These are phyloP conservation scores for Pezicula radicicola DNA, from an alignment of 2,329 filamentous ascomycete genomes.

Conservation along the genomic window DNA sequence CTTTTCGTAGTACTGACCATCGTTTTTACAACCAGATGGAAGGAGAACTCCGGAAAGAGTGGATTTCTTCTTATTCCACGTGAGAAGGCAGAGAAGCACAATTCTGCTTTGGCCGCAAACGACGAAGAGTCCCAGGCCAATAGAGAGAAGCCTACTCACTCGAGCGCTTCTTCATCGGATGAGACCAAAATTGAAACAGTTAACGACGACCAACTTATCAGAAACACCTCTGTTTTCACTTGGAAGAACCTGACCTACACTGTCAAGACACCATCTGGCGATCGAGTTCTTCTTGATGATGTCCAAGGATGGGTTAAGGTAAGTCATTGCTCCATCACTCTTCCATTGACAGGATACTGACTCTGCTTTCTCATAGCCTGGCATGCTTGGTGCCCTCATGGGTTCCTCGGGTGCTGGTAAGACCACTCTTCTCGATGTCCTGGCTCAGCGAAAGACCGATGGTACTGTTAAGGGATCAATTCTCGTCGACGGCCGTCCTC, in stretches of 20 bases:
- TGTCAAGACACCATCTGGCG: constrained; percentile 55
- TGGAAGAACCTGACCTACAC: constrained; percentile 71
- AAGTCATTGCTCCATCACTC: too few species aligned
- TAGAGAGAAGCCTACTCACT: constrained; percentile 6
- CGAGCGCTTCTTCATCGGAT: neutral
- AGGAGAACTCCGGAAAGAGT: constrained; percentile 46
- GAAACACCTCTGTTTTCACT: constrained; percentile 66
- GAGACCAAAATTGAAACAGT: neutral
- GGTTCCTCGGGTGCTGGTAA: constrained; percentile 52
- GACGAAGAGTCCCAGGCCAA: constrained; percentile 47
- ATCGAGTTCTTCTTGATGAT: constrained; percentile 72
- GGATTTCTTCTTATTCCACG: constrained; percentile 59
- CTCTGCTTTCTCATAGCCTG: constrained; percentile 36
- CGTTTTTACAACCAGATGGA: constrained; percentile 54
- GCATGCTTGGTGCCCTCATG: constrained; percentile 67
- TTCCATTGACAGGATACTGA: too few species aligned
- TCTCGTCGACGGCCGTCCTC: constrained; percentile 60
- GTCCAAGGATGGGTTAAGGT: constrained; percentile 75
- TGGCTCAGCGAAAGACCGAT: constrained; percentile 69
- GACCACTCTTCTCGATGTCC: constrained; percentile 55
- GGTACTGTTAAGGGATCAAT: constrained; percentile 86
- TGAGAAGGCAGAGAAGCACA: constrained; percentile 44
- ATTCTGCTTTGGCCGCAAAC: constrained; percentile 18
- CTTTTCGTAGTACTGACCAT: constrained; percentile 58
- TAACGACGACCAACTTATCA: constrained; percentile 42